Conservation (phyloP, 2,329 filamentous ascomycete species). For the Aureobasidium leucospermi region DNA sequence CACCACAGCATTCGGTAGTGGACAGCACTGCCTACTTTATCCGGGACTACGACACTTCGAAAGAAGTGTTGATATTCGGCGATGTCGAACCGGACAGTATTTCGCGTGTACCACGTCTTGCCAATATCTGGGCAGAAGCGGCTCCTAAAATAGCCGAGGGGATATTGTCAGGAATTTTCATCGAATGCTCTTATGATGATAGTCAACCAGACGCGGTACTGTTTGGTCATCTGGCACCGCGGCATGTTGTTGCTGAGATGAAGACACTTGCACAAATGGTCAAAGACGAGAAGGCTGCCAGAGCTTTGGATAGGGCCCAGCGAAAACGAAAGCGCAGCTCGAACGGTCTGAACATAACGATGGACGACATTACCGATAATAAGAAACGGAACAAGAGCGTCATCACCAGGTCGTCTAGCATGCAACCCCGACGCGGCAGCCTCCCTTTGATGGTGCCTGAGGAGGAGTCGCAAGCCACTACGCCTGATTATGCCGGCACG, state of each 20-base stretch:
- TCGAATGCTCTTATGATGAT: conserved; percentile 92
- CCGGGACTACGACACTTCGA: conserved; percentile 49
- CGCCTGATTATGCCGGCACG: background rate
- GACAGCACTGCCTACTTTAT: conserved; percentile 95
- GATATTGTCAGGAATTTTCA: conserved; percentile 72
- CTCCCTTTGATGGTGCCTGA: conserved; percentile 14
- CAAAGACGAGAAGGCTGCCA: conserved; percentile 35
- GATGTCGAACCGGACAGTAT: conserved; percentile 90
- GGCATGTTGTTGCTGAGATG: conserved; percentile 75
- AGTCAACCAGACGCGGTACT: conserved; percentile 67
- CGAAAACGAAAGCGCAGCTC: conserved; percentile 58
- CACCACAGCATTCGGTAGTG: conserved; percentile 53
- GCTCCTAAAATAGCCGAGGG: conserved; percentile 74
- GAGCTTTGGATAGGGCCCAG: conserved; percentile 37
- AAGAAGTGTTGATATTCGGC: conserved; percentile 86
- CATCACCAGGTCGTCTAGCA: conserved; percentile 15
- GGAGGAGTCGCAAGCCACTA: background rate
- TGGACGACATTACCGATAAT: conserved; percentile 21
- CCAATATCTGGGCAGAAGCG: conserved; percentile 78
- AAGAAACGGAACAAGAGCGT: conserved; percentile 29
- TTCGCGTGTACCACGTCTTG: conserved; percentile 72
- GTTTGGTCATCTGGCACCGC: conserved; percentile 82
- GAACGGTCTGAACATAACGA: conserved; percentile 19
- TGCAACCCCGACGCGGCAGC: conserved; percentile 20
- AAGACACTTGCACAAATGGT: conserved; percentile 64